Conservation (phyloP, 331 rosid species). For the Spiraea crenata region DNA sequence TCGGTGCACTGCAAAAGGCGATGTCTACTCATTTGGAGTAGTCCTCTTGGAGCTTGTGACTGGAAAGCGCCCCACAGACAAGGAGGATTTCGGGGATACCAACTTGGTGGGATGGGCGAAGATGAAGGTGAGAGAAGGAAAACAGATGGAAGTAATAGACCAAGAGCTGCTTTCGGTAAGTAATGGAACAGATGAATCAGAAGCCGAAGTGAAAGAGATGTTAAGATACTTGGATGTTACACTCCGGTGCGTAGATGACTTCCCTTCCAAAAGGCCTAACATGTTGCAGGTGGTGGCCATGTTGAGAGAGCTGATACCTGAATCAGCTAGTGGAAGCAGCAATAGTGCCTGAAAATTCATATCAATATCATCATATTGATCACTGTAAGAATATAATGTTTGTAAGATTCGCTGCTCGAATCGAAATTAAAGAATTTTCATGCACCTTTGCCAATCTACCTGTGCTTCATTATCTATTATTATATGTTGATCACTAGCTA, state of each 20-base stretch:
- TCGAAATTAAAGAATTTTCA: constrained; percentile 36
- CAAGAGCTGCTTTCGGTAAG: constrained; percentile 61
- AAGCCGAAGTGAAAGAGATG: constrained; percentile 91
- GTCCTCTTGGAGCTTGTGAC: constrained; percentile 80
- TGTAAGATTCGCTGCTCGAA: constrained; percentile 47
- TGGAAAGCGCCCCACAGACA: constrained; percentile 92
- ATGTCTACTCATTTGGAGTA: constrained; percentile 95
- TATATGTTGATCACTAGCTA: constrained; percentile 16
- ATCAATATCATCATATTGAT: constrained; percentile 11
- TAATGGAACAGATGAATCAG: constrained; percentile 75
- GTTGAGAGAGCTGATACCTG: constrained; percentile 82
- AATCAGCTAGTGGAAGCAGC: constrained; percentile 75
- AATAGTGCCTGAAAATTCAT: constrained; percentile 57
- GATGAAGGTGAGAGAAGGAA: constrained; percentile 86
- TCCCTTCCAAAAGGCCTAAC: constrained; percentile 87
- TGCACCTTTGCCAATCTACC: constrained; percentile 33
- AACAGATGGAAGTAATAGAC: constrained; percentile 90
- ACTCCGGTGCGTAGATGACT: constrained; percentile 80
- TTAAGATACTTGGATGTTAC: constrained; percentile 71
- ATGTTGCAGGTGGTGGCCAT: constrained; percentile 92
- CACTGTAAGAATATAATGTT: constrained; percentile 34
- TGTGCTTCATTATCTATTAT: constrained; percentile 29
- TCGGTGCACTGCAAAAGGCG: constrained; percentile 96
- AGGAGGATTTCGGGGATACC: constrained; percentile 93
- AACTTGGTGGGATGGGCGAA: constrained; percentile 97